phyloP scores from a whole-genome alignment of 345 rosid genomes.

The Populus davidiana region DNA sequence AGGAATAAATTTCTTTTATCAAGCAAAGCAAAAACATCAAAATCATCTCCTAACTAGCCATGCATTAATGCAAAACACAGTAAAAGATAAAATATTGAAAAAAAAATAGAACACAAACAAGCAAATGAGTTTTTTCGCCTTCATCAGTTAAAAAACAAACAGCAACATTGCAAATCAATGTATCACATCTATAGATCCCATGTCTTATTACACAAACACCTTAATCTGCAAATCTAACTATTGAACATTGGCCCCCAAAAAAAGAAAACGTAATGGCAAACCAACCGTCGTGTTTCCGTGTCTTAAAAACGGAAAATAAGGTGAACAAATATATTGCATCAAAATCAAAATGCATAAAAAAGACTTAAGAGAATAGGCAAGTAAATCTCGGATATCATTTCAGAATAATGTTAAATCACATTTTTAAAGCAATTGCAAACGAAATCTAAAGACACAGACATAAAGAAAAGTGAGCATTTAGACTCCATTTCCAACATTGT shows the following conservation, averaged over 20 bases:
- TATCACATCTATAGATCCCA: background rate
- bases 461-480: background rate
- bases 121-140: no score
- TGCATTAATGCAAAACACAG: background rate
- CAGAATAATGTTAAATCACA: background rate
- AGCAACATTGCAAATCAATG: background rate
- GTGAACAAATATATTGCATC: background rate
- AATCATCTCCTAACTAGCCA: background rate
- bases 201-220: background rate
- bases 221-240: no score
- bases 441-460: background rate
- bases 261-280: background rate
- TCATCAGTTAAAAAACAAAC: no score
- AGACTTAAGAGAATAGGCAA: background rate
- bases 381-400: background rate
- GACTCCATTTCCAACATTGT: background rate
- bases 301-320: background rate
- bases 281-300: background rate
- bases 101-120: background rate
- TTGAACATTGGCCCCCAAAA: no score
- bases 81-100: no score
- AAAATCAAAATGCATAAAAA: background rate
- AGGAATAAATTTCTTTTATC: background rate
- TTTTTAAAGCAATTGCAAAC: background rate
- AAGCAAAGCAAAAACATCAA: background rate